Evolutionary conservation across 2,329 filamentous ascomycete genomes (phyloP), one percentile per base, ranked within the genome.

Genomic region (Pseudocercospora musae): DNA sequence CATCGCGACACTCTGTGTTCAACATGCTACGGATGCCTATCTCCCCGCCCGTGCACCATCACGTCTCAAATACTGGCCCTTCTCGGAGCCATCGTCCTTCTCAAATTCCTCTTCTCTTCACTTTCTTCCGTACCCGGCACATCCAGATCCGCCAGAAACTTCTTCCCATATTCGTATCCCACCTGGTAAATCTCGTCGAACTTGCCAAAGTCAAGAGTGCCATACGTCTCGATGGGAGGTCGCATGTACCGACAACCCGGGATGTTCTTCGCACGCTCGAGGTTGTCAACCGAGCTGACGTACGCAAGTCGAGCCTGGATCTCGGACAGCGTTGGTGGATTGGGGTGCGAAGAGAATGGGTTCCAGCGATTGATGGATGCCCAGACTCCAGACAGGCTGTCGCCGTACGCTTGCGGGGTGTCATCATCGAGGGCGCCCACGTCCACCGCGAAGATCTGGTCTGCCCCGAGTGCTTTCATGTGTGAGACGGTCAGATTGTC

Each of bases 401-500:
- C 95, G 58, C 96, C 95, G 73, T 96, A 99, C 1, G 85, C 85
- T 76, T 99, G 96, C 0, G 95, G 95, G 0, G 89, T 91, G 73
- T 96, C 87, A 72, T 98, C 94, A 71, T 99, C 94, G 1, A 98
- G 81, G 9, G 91, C 88, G 23, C 96, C 96, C 0, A 99, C 95
- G 72, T 99, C 95, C 27, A 99, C 85, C 0, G 95, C 95, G 74
- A 99, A 97, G 66, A 99, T 96, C 49, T 95, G 87, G 72, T 97
- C 92, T 10, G 92, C 92, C 0, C 95, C 95, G 0, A 99, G 84
- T 2, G 88, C 89, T 76, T 96, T 96, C 95, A 99, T 99, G 77
- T 98, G 93, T 13, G 91, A 89, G 18, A 99, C 96, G 0, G 95
- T 98, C 62, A 99, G 80, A 70, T 99, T 99, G 81, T 99, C 95